Conservation (phyloP, 2,329 filamentous ascomycete genomes). For the Nothophaeocryptopus gaeumannii region DNA sequence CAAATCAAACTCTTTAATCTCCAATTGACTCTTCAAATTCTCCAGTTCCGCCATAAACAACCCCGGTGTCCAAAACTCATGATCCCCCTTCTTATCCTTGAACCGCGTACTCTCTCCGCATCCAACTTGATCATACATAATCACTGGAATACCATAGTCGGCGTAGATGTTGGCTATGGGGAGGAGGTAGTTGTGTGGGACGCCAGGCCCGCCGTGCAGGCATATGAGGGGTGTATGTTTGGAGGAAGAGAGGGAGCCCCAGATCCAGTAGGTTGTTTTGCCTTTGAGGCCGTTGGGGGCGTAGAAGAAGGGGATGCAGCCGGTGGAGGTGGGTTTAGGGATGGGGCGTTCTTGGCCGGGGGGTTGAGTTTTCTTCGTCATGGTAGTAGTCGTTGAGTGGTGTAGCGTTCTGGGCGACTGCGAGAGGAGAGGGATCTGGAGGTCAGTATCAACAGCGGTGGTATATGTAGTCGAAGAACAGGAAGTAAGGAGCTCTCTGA, state of each 20-base stretch:
- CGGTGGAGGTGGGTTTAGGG: constrained; percentile 27
- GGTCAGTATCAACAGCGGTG: too few species aligned
- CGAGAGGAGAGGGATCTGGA: too few species aligned
- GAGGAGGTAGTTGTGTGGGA: constrained; percentile 37
- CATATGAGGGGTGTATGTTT: constrained; percentile 35
- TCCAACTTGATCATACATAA: constrained; percentile 57
- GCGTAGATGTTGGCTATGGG: constrained; percentile 38
- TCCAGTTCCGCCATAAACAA: constrained; percentile 52
- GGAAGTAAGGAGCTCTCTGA: too few species aligned
- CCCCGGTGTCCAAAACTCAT: constrained; percentile 48
- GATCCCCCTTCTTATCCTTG: constrained; percentile 44
- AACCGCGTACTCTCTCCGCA: constrained; percentile 51
- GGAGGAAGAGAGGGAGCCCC: constrained; percentile 35
- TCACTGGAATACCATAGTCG: constrained; percentile 42
- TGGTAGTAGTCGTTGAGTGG: constrained; percentile 4
- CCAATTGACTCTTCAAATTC: constrained; percentile 46
- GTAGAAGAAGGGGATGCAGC: constrained; percentile 34
- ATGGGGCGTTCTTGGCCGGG: constrained; percentile 26
- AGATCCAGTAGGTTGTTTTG: constrained; percentile 42
- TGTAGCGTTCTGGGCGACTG: too few species aligned
- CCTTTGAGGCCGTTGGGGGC: constrained; percentile 35
- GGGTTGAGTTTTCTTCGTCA: constrained; percentile 18
- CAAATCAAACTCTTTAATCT: constrained; percentile 44
- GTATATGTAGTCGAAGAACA: too few species aligned
- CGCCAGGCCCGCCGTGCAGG: constrained; percentile 50